Evolutionary conservation across 768 basidiomycete genomes (phyloP).

Genomic region (Dioszegia crocea): DNA sequence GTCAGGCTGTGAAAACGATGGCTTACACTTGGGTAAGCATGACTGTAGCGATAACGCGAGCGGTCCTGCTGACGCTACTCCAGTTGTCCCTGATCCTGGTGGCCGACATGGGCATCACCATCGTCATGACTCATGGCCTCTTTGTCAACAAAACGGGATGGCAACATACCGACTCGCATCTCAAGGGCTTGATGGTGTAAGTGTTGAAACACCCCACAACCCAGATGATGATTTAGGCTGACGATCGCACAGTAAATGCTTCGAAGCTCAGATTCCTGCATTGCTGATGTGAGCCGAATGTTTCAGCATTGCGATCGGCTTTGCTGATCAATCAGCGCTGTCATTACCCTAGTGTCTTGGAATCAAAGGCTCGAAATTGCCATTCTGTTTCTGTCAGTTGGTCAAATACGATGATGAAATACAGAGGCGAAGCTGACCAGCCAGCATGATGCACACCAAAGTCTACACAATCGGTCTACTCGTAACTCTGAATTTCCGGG

Average conservation of each 20-base stretch:
- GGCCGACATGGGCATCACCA: slow-evolving; percentile 1
- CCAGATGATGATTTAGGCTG: background rate
- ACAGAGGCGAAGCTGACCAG: background rate
- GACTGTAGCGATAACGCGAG: background rate
- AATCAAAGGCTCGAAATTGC: slow-evolving; percentile 3
- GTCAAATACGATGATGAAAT: too few species aligned
- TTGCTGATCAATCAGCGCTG: background rate
- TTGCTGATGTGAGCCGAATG: background rate
- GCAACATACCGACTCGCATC: slow-evolving; percentile 6
- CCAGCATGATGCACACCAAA: slow-evolving; percentile 4
- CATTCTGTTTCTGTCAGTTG: slow-evolving; percentile 1
- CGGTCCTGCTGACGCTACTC: background rate
- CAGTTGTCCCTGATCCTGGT: background rate
- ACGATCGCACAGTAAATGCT: background rate
- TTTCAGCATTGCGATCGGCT: background rate
- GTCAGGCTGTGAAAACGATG: background rate
- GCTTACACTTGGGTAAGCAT: slow-evolving; percentile 1
- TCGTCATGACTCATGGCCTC: slow-evolving; percentile 1
- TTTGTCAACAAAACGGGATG: slow-evolving; percentile 2
- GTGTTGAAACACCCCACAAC: background rate
- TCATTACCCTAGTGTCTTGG: slow-evolving; percentile 1
- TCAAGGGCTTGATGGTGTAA: slow-evolving; percentile 3
- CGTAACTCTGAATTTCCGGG: slow-evolving; percentile 6
- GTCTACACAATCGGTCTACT: slow-evolving; percentile 1
- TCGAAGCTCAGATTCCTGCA: slow-evolving; percentile 3